Conservation (phyloP, 441 rosid species). For the Brassica balearica region DNA sequence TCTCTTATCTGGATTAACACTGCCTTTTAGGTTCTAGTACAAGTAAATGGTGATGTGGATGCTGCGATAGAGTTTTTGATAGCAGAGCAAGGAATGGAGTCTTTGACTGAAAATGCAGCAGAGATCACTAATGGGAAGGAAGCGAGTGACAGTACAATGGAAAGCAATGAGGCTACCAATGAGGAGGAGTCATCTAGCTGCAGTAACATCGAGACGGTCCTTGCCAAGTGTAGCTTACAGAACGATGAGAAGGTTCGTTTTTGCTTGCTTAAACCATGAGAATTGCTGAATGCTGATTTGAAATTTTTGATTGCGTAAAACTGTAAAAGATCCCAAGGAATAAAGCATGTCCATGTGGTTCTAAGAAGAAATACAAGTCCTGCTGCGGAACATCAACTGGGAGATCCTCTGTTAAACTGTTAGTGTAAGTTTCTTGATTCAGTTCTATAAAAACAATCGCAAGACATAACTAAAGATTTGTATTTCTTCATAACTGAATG, state of each 20-base stretch:
- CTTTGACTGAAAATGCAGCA: conserved; percentile 46
- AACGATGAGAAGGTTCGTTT: conserved; percentile 62
- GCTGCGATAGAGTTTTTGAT: conserved; percentile 82
- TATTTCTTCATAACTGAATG: neutral
- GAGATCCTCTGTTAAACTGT: conserved; percentile 58
- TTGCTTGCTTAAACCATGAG: conserved; percentile 20
- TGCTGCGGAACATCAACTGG: conserved; percentile 80
- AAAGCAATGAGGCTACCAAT: conserved; percentile 38
- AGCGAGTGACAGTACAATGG: conserved; percentile 48
- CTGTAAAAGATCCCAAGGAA: conserved; percentile 75
- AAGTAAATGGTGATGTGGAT: conserved; percentile 82
- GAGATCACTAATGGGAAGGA: conserved; percentile 32
- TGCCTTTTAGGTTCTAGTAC: conserved; percentile 63
- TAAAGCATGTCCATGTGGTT: conserved; percentile 86
- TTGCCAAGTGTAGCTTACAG: conserved; percentile 44
- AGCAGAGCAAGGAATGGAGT: conserved; percentile 65
- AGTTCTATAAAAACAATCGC: conserved; percentile 12
- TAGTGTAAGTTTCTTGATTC: conserved; percentile 52
- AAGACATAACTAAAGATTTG: conserved; percentile 4
- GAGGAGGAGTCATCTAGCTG: conserved; percentile 45
- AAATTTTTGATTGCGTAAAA: neutral
- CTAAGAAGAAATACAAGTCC: conserved; percentile 89
- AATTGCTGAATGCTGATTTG: neutral
- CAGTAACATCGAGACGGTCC: conserved; percentile 41
- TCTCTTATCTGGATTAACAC: conserved; percentile 32